Evolutionary conservation across 139 green algal species (phyloP), one percentile per base, ranked within the genome.

Genomic region (Volvox africanus): DNA sequence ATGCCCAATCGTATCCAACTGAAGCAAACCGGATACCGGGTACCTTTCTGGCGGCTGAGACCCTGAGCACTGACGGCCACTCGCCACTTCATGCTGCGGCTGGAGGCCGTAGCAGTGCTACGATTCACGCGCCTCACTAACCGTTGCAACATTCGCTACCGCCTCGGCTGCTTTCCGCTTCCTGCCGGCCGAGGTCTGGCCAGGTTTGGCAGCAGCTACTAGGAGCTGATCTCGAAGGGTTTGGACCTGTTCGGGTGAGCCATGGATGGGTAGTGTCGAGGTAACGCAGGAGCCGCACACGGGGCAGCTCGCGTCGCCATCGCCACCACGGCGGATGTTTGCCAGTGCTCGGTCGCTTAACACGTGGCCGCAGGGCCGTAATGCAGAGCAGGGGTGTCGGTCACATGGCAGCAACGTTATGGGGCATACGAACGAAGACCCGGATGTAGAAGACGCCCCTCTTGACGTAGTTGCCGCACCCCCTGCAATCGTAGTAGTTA

Each of bases 351-450:
- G 28, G 5, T 89, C 85, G 22, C 68, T 82, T 3, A 89, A 17
- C n/a, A 89, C 85, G 85, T 89, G 85, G 24, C 85, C 85, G 69
- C 85, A 89, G 6, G 85, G 85, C 69, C 85, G 85, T 71, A 89
- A 71, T 50, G 85, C 85, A 26, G 71, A 82, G 44, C 69, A 82
- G 28, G 85, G 69, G n/a, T 89, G 37, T 13, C 85, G 85, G 35
- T 82, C 44, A 50, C 85, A 89, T 11, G 69, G 85, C 18, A 82
- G 69, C 85, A 82, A 21, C 69, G 85, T 89, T 17, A 89, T 37
- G 1, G 85, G 85, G 20, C 85, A 89, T 17, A 89, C 71, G 2
- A 62, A 89, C 1, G 65, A 28, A 2, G 65, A 55, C 44, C 44
- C 44, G 5, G 44, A 55, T 14, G 44, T 55, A 9, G 44, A 55